Base-by-base conservation (phyloP, 208 protist genomes). In the Polymyxa betae region DNA sequence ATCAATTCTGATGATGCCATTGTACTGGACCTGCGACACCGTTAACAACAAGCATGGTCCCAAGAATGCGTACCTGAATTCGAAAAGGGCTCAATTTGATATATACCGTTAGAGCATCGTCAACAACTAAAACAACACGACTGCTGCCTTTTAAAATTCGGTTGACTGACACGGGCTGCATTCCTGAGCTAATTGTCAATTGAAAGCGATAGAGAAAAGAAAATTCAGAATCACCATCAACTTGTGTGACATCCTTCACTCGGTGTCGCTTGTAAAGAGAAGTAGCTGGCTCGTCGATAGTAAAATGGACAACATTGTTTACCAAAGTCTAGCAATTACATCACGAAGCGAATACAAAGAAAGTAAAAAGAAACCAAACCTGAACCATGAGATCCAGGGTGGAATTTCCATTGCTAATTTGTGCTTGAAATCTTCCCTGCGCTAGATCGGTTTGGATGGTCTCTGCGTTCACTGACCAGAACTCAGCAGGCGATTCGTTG, bases 281-380 rank as follows among this genome's bases (percentile, higher is more conserved):
- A 43, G 5, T 43, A 5, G 5, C 72, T 38, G 12, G n/a, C n/a
- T 82, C 72, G n/a, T 82, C 72, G 5, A 82, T 43, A 40, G 5
- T 5, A 82, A 82, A 5, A 40, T n/a, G 5, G 40, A 82, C 72
- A 5, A 82, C 72, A n/a, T 82, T 82, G 40, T 82, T 82, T 35
- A 82, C 72, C n/a, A 45, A 82, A 5, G 40, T 43, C 40, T 82
- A 43, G 35, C 5, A 12, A 38, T 5, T 82, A 35, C 5, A 82
- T 38, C 5, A 82, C 5, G 5, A 82, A 82, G 5, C 16, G 72
- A 35, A 35, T 5, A 40, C 72, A n/a, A n/a, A n/a, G n/a, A n/a
- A n/a, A n/a, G n/a, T n/a, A n/a, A n/a, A n/a, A n/a, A n/a, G n/a
- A n/a, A n/a, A n/a, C n/a, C n/a, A n/a, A n/a, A n/a, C n/a, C n/a